phyloP scores from a whole-genome alignment of 345 rosid species.

The Acer saccharum region DNA sequence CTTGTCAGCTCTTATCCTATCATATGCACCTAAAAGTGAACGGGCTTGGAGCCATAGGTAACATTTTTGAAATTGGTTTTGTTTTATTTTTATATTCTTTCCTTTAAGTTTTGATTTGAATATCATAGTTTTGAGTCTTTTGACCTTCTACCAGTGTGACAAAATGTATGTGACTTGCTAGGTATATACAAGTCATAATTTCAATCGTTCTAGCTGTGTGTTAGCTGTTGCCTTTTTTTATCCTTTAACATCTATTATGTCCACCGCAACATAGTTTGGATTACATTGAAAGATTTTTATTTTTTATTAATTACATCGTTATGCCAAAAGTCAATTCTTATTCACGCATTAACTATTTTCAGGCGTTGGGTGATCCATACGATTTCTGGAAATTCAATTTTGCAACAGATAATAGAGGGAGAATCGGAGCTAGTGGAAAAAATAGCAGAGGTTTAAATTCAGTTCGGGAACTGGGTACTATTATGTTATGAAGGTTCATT shows the following conservation, averaged over 20 bases:
- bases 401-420: conserved; percentile 57
- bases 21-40: conserved; percentile 86
- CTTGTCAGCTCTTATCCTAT: conserved; percentile 75
- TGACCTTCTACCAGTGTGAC: neutral
- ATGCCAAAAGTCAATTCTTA: neutral
- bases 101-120: neutral
- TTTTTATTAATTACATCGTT: conserved; percentile 5
- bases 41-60: conserved; percentile 96
- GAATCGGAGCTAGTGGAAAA: conserved; percentile 89
- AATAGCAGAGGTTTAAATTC: conserved; percentile 82
- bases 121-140: neutral
- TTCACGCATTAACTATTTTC: conserved; percentile 26
- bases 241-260: neutral
- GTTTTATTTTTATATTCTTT: neutral
- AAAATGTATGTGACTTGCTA: neutral
- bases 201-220: neutral
- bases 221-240: neutral
- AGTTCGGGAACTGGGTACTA: conserved; percentile 47
- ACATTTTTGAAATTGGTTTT: neutral
- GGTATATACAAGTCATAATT: neutral
- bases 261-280: neutral
- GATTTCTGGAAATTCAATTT: conserved; percentile 50
- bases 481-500: conserved; percentile 52
- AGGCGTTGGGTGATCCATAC: conserved; percentile 92
- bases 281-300: neutral